Conservation (phyloP, 2,329 filamentous ascomycete genomes). For the Huntiella moniliformis region DNA sequence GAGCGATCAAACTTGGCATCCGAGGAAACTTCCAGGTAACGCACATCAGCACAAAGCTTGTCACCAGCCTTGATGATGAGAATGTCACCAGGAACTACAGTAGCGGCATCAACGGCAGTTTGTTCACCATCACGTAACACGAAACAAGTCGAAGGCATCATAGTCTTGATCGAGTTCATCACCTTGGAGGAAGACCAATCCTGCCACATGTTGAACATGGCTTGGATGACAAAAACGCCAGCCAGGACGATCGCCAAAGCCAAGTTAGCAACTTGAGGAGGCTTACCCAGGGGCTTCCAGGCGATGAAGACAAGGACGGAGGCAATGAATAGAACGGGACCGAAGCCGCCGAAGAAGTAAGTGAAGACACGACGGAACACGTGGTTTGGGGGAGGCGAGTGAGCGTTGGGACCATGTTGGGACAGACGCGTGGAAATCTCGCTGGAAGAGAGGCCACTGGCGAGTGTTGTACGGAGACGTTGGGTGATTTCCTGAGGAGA, state of each 20-base stretch:
- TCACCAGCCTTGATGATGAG: slow-evolving; percentile 78
- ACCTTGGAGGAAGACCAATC: slow-evolving; percentile 61
- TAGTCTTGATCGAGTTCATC: slow-evolving; percentile 62
- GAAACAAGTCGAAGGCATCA: slow-evolving; percentile 57
- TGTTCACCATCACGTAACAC: slow-evolving; percentile 63
- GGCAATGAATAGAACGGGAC: slow-evolving; percentile 48
- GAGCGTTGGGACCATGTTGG: slow-evolving; percentile 48
- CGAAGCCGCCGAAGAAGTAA: slow-evolving; percentile 66
- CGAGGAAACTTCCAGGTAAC: slow-evolving; percentile 63
- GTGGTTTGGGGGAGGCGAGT: slow-evolving; percentile 44
- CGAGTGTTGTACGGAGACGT: slow-evolving; percentile 36
- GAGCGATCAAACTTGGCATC: slow-evolving; percentile 84
- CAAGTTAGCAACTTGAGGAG: slow-evolving; percentile 49
- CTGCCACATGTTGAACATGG: slow-evolving; percentile 50
- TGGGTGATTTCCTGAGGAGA: slow-evolving; percentile 37
- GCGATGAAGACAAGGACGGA: slow-evolving; percentile 56
- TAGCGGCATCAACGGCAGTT: slow-evolving; percentile 74
- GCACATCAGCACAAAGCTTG: slow-evolving; percentile 75
- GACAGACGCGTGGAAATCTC: slow-evolving; percentile 34
- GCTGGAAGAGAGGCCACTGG: slow-evolving; percentile 39
- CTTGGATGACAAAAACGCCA: slow-evolving; percentile 50
- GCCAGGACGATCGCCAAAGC: slow-evolving; percentile 56
- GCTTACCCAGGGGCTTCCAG: slow-evolving; percentile 56
- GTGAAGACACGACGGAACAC: slow-evolving; percentile 29
- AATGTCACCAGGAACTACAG: slow-evolving; percentile 86